Evolutionary conservation across 2,329 filamentous ascomycete genomes (phyloP).

Genomic region (Fusarium anguioides): DNA sequence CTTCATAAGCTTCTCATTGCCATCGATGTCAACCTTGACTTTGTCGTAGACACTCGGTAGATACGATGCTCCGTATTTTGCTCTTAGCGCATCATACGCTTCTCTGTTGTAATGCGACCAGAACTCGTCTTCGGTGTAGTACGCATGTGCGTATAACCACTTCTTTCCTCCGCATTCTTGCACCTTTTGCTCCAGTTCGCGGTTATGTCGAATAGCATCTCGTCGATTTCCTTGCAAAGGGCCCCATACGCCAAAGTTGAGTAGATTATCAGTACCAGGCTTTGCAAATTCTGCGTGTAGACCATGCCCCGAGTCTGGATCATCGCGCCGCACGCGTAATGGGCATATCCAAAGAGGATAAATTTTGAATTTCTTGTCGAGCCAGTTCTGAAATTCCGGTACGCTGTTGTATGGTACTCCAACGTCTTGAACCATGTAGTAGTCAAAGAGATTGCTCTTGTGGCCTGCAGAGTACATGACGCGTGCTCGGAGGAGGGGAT

Average conservation of each 20-base stretch:
- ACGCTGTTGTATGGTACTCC: slow-evolving; percentile 59
- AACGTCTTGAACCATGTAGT: slow-evolving; percentile 74
- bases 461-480: slow-evolving; percentile 75
- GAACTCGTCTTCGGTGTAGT: slow-evolving; percentile 75
- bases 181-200: slow-evolving; percentile 69
- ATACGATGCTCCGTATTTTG: slow-evolving; percentile 67
- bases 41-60: slow-evolving; percentile 76
- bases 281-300: slow-evolving; percentile 60
- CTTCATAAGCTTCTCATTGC: slow-evolving; percentile 46
- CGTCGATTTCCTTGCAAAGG: slow-evolving; percentile 55
- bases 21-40: slow-evolving; percentile 63
- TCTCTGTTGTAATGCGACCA: slow-evolving; percentile 71
- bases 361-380: slow-evolving; percentile 57
- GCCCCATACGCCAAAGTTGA: slow-evolving; percentile 75
- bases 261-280: slow-evolving; percentile 54
- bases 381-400: slow-evolving; percentile 60
- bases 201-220: slow-evolving; percentile 65
- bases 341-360: slow-evolving; percentile 70
- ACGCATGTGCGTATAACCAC: slow-evolving; percentile 76
- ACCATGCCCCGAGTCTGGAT: slow-evolving; percentile 56
- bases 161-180: slow-evolving; percentile 72
- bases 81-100: slow-evolving; percentile 68
- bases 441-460: slow-evolving; percentile 67
- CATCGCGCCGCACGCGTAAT: slow-evolving; percentile 57
- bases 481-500: slow-evolving; percentile 71